Evolutionary conservation across 441 rosid species (phyloP), one percentile per base, ranked within the genome.

Genomic region (Erodium chrysanthum): DNA sequence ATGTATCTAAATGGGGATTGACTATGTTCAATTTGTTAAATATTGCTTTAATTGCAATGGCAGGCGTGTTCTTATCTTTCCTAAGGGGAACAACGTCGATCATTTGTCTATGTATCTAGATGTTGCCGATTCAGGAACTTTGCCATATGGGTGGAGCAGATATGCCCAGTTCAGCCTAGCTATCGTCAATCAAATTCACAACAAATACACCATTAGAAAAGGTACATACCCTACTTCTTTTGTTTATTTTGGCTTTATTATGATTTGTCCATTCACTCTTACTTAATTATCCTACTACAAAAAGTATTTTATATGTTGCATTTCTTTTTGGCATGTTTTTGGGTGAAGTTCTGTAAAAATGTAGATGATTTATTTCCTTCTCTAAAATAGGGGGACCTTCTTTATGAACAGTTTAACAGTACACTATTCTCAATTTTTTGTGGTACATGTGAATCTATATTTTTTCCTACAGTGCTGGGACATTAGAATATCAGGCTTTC

Each of bases 71-170:
- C 83, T 93, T 72, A 85, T 84, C 56, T 93, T 93, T 66, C 96
- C 98, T 2, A 89, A 88, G 73, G 98, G 98, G 78, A 93, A 93
- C 87, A 93, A 91, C 74, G 97, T 86, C 66, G 98, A 91, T 74
- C 90, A 91, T 82, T 78, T 93, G 86, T 88, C 96, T 17, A 86
- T 93, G 96, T 93, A 93, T 72, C 76, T 93, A 74, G 96, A 89
- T 76, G 98, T 91, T 77, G 95, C 96, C 0, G 98, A 91, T 73
- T 86, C 97, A 0, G 15, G 83, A 0, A 70, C 81, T 44, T 74
- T 93, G 83, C 86, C 97, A 0, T 88, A 89, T 70, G 97, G 97
- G 35, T 93, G 98, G 98, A 89, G 92, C 79, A 84, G 97, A 84
- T 91, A 78, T 70, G 91, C 96, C 21, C 97, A 88, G 68, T 93